Conservation (phyloP, 2,329 filamentous ascomycete species). For the Boeremia lycopersici region DNA sequence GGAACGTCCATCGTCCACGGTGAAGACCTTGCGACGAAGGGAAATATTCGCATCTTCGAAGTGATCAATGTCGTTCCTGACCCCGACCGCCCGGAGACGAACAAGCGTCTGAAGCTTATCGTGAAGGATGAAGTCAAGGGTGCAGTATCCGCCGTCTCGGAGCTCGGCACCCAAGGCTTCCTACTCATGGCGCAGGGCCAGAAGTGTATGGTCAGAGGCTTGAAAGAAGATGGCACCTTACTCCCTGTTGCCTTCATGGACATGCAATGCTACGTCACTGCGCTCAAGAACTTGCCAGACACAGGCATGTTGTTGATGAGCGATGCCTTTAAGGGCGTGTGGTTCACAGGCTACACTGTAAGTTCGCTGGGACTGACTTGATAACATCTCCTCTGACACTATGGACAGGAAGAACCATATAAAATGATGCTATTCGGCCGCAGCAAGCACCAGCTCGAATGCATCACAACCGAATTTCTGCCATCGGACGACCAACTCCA, state of each 20-base stretch:
- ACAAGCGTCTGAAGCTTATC: slow-evolving; percentile 82
- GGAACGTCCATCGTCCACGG: slow-evolving; percentile 87
- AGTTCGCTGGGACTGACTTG: slow-evolving; percentile 20
- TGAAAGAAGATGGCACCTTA: slow-evolving; percentile 93
- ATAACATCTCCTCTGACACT: slow-evolving; percentile 18
- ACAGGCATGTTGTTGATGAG: slow-evolving; percentile 87
- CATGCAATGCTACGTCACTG: slow-evolving; percentile 90
- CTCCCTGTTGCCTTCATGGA: slow-evolving; percentile 97
- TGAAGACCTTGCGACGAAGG: slow-evolving; percentile 86
- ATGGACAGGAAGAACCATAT: slow-evolving; percentile 80
- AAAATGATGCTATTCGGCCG: slow-evolving; percentile 94
- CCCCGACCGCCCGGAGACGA: slow-evolving; percentile 82
- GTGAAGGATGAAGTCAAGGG: slow-evolving; percentile 92
- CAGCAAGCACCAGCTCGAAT: slow-evolving; percentile 76
- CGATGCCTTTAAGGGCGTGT: slow-evolving; percentile 90
- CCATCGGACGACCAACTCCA: slow-evolving; percentile 83
- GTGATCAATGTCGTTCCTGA: slow-evolving; percentile 91
- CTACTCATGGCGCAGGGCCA: slow-evolving; percentile 92
- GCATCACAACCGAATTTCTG: slow-evolving; percentile 83
- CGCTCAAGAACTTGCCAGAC: slow-evolving; percentile 80
- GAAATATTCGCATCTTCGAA: slow-evolving; percentile 88
- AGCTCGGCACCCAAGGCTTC: slow-evolving; percentile 84
- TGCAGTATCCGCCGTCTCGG: slow-evolving; percentile 83
- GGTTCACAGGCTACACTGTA: slow-evolving; percentile 91
- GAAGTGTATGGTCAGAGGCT: slow-evolving; percentile 93